Percentiles rank a stretch among this genome's conserved stretches.
phyloP scores from a whole-genome alignment of 306 rosid species.

The Cucurbita pepo region DNA sequence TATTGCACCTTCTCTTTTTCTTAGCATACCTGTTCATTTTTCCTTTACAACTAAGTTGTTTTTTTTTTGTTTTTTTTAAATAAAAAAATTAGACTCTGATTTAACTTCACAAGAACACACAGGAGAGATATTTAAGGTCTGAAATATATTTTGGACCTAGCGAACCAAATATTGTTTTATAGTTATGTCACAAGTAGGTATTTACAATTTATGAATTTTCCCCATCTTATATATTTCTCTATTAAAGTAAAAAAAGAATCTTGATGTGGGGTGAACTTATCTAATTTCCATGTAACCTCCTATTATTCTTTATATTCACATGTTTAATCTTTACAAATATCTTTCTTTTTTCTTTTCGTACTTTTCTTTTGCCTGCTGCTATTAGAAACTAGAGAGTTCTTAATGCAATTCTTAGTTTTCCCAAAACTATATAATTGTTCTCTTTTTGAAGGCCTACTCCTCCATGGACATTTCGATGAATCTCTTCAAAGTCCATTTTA shows the following conservation, averaged over 20 bases:
- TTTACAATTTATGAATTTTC: not conserved
- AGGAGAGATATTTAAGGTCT: not conserved
- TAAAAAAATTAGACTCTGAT: not conserved
- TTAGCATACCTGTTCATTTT: not conserved
- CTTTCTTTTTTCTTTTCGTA: not conserved
- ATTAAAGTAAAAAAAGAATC: not conserved
- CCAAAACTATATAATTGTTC: conserved; percentile 13
- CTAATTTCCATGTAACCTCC: not conserved
- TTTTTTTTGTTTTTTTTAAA: not conserved
- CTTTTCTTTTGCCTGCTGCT: conserved; percentile 4
- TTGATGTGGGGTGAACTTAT: not conserved
- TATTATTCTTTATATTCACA: not conserved
- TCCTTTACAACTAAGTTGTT: not conserved
- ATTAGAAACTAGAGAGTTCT: not conserved
- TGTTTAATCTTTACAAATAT: not conserved
- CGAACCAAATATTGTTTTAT: not conserved
- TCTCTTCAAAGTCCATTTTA: conserved; percentile 61
- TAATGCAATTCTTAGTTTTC: not conserved
- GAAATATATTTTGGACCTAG: not conserved
- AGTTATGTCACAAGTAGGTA: not conserved
- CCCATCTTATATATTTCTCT: not conserved
- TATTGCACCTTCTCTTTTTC: not conserved
- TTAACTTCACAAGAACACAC: not conserved
- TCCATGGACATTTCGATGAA: conserved; percentile 62
- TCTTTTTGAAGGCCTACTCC: conserved; percentile 75